A percentile compares a stretch with the other conserved stretches of the same genome.
These are phyloP conservation scores for Lumnitzera littorea DNA, from an alignment of 345 rosid genomes.

Conservation along the genomic window DNA sequence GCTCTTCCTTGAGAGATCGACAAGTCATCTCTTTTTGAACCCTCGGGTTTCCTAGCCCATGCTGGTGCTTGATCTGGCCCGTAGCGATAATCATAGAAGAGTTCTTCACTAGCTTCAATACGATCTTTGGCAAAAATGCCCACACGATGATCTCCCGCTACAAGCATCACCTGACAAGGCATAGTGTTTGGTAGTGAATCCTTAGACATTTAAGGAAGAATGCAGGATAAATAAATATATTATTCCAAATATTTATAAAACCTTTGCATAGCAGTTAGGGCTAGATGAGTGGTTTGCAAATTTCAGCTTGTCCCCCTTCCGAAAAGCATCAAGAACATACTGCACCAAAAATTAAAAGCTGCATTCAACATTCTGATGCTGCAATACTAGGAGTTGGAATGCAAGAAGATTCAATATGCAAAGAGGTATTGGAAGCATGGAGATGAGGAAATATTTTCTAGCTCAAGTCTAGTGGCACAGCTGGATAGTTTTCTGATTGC, in stretches of 20 bases:
- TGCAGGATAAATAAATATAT: not conserved
- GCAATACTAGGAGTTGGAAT: not conserved
- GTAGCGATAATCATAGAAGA: slow-evolving; percentile 88
- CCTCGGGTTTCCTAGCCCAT: slow-evolving; percentile 97
- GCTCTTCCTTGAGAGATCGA: slow-evolving; percentile 80
- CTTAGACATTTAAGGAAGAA: not conserved
- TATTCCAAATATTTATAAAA: slow-evolving; percentile 10
- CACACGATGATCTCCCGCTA: slow-evolving; percentile 96
- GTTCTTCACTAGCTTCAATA: slow-evolving; percentile 91
- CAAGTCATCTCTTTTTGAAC: slow-evolving; percentile 71
- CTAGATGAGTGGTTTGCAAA: slow-evolving; percentile 93
- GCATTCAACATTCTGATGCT: slow-evolving; percentile 7
- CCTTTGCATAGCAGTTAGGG: slow-evolving; percentile 98
- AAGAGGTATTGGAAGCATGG: not conserved
- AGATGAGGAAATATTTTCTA: too few species aligned
- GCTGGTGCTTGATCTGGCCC: slow-evolving; percentile 97
- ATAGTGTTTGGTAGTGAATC: slow-evolving; percentile 2
- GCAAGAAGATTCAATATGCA: not conserved
- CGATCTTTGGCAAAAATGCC: slow-evolving; percentile 94
- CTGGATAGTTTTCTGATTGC: too few species aligned
- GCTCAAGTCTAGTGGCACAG: too few species aligned
- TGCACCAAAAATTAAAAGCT: slow-evolving; percentile 22
- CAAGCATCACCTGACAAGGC: slow-evolving; percentile 77
- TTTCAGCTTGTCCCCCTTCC: slow-evolving; percentile 97
- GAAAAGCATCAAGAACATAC: slow-evolving; percentile 94